phyloP scores from a whole-genome alignment of 2,329 filamentous ascomycete genomes.

The Fusarium stilboides region DNA sequence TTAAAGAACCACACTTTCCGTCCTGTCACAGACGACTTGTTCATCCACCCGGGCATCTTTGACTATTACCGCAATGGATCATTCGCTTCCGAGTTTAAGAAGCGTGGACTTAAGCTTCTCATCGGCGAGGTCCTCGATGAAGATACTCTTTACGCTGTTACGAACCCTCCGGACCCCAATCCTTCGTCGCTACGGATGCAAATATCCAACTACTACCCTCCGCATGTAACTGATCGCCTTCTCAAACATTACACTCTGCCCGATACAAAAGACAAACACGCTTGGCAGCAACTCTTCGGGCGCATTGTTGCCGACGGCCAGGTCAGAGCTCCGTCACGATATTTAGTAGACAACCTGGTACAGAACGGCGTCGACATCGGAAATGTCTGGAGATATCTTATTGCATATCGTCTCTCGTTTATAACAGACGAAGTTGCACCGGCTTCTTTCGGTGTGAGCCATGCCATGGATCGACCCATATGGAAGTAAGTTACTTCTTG shows the following conservation, averaged over 20 bases:
- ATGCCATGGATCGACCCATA: conserved; percentile 25
- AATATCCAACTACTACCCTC: conserved; percentile 16
- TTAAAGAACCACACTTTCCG: conserved; percentile 8
- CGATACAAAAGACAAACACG: background rate
- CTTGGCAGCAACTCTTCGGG: conserved; percentile 15
- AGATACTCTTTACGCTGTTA: conserved; percentile 21
- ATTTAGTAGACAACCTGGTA: conserved; percentile 15
- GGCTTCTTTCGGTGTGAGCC: conserved; percentile 18
- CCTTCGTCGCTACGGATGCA: background rate
- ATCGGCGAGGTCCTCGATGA: conserved; percentile 15
- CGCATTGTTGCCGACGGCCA: conserved; percentile 17
- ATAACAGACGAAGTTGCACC: conserved; percentile 3
- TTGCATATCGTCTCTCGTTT: conserved; percentile 8
- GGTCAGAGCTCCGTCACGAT: conserved; percentile 20
- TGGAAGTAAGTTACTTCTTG: conserved; percentile 1
- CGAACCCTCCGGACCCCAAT: conserved; percentile 11
- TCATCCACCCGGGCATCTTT: conserved; percentile 18
- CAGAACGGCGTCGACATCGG: conserved; percentile 8
- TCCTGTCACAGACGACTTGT: background rate
- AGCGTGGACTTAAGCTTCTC: background rate
- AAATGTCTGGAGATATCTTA: conserved; percentile 24
- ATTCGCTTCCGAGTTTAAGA: conserved; percentile 10
- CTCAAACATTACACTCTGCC: conserved; percentile 14
- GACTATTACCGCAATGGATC: conserved; percentile 16
- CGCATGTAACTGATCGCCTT: conserved; percentile 4